Conservation (phyloP, 2,329 filamentous ascomycete genomes). For the Cercospora canescens region DNA sequence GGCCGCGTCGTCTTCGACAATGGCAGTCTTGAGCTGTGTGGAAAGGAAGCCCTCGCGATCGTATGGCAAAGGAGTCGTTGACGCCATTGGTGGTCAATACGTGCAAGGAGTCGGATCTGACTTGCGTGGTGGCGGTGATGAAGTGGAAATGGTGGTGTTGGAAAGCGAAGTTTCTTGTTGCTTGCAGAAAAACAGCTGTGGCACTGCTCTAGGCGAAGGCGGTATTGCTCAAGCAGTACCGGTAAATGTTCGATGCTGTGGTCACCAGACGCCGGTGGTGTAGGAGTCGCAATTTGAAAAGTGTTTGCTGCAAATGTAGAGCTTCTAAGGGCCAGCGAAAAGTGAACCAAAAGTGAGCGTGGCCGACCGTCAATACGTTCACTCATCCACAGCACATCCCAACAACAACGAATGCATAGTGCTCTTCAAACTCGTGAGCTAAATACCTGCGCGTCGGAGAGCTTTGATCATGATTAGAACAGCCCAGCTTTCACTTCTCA, state of each 20-base stretch:
- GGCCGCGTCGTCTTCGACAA: background rate
- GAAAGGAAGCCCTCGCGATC: background rate
- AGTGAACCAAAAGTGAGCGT: background rate
- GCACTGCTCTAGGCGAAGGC: background rate
- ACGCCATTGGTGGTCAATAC: background rate
- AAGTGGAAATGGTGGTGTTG: background rate
- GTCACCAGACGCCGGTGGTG: background rate
- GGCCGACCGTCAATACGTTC: no score
- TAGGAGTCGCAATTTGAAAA: background rate
- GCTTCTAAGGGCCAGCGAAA: background rate
- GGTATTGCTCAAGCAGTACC: background rate
- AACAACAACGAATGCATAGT: no score
- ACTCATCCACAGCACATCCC: no score
- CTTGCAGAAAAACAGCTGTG: background rate
- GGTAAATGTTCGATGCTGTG: background rate
- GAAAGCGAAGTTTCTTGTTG: background rate
- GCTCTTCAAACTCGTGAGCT: background rate
- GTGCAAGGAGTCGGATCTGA: background rate
- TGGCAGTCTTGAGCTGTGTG: background rate
- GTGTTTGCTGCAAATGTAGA: background rate
- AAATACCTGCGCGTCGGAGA: background rate
- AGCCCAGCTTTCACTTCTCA: background rate
- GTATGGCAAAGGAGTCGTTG: background rate
- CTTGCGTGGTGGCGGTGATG: background rate
- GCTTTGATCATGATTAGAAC: background rate